A percentile compares a stretch with the other conserved stretches of the same genome.
Conservation (phyloP, 768 basidiomycete species). For the Postia placenta region DNA sequence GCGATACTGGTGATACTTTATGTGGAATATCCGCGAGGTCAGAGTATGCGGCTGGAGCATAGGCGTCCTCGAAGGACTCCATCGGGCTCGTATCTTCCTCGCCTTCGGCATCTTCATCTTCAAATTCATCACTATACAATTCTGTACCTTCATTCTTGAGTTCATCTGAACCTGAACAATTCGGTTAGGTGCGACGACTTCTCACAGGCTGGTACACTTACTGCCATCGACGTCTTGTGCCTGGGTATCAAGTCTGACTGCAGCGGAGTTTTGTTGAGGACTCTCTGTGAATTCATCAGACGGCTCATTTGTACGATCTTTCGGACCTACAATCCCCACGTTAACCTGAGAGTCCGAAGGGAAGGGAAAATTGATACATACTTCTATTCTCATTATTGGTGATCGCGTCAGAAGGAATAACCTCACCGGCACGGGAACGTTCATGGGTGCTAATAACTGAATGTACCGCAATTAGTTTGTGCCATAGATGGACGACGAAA, state of each 20-base stretch:
- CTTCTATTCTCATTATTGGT: neutral
- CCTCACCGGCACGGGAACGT: neutral
- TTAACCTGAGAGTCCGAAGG: too few species aligned
- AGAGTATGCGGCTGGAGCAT: neutral
- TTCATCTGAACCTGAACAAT: too few species aligned
- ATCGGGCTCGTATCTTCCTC: neutral
- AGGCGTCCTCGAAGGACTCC: neutral
- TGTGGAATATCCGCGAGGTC: neutral
- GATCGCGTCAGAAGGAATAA: neutral
- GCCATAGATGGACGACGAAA: too few species aligned
- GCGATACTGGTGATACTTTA: neutral
- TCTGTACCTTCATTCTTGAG: neutral
- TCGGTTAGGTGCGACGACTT: too few species aligned
- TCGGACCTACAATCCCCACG: neutral
- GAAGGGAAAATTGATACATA: too few species aligned
- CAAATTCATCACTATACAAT: neutral
- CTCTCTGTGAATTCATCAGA: neutral
- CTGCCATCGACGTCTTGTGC: too few species aligned
- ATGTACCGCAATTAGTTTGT: too few species aligned
- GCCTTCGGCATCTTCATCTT: neutral
- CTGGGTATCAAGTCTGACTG: too few species aligned
- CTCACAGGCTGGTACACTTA: too few species aligned
- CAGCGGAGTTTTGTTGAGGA: too few species aligned
- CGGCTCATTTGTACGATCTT: slow-evolving; percentile 4
- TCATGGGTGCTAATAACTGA: neutral